Base-by-base conservation (phyloP, 2,329 filamentous ascomycete species). In the Trichoderma pleuroti region DNA sequence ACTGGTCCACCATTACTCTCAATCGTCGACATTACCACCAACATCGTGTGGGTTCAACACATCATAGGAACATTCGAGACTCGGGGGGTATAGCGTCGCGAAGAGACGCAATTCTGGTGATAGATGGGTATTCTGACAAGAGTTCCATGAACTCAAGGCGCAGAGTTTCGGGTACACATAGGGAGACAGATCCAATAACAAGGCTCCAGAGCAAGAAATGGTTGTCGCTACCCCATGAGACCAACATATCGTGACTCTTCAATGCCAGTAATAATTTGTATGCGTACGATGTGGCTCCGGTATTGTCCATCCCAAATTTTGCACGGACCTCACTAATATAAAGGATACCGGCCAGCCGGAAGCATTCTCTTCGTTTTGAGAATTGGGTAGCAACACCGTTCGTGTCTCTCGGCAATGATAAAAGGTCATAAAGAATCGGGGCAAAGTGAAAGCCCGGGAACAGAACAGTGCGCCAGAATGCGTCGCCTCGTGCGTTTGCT, bases 271-370 rank as follows among this genome's bases (percentile, higher is more conserved):
- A 9, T 24, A 68, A 9, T 8, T 60, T 68, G 18, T 68, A 59
- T 16, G 65, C 65, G n/a, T 26, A 68, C 6, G 65, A 49, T 5
- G 28, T 68, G 12, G 65, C 65, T 10, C 65, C 65, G 2, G 54
- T 68, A 14, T 68, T 68, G 6, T 68, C 65, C 65, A 68, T 68
- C 6, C 65, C 65, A 60, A 68, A 68, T 6, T 68, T 68, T 9
- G 26, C 65, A 4, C 65, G 65, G 2, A 68, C 18, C n/a, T 68
- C 65, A 26, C 65, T 68, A 9, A 68, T 26, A 1, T 68, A 68
- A 4, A 68, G 65, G 2, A 68, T 60, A 4, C 24, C 54, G n/a
- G 65, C 54, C n/a, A 68, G 5, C 10, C 65, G 54, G n/a, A 68
- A 68, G 10, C 65, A 68, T n/a, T 68, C 65, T 26, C 54, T 16